Evolutionary conservation across 441 rosid genomes (phyloP).

Genomic region (Mallotus repandus): DNA sequence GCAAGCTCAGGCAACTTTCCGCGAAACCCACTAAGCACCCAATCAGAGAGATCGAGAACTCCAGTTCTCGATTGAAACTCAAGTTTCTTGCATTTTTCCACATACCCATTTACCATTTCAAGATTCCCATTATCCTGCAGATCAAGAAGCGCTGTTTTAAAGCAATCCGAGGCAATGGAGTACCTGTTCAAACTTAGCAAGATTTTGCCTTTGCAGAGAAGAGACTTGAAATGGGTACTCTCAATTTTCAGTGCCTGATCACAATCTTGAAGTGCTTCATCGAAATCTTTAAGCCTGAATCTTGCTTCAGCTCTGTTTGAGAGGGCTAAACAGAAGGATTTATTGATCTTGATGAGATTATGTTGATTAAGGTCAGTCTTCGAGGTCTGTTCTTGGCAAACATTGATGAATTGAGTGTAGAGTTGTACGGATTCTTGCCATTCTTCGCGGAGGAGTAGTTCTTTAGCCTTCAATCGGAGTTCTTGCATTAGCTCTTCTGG

Average conservation of each 20-base stretch:
- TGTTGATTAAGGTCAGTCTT: conserved; percentile 28
- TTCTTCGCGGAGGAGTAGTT: conserved; percentile 79
- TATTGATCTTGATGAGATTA: conserved; percentile 39
- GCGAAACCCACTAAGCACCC: conserved; percentile 63
- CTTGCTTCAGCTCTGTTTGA: conserved; percentile 78
- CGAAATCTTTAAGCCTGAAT: conserved; percentile 42
- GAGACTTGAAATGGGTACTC: conserved; percentile 72
- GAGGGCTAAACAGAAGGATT: conserved; percentile 64
- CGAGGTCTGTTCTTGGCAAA: conserved; percentile 43
- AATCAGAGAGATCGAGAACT: conserved; percentile 76
- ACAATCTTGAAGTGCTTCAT: conserved; percentile 58
- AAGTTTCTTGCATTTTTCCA: conserved; percentile 77
- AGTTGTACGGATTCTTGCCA: conserved; percentile 62
- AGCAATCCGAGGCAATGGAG: conserved; percentile 65
- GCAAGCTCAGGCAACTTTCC: conserved; percentile 73
- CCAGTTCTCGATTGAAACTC: conserved; percentile 76
- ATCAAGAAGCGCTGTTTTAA: conserved; percentile 52
- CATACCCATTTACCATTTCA: conserved; percentile 48
- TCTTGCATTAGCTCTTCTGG: conserved; percentile 54
- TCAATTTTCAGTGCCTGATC: conserved; percentile 60
- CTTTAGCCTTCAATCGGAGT: conserved; percentile 73
- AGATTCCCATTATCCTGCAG: conserved; percentile 53
- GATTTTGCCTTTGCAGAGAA: conserved; percentile 75
- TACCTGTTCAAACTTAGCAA: conserved; percentile 60
- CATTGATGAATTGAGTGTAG: conserved; percentile 60